Conservation (phyloP, 495 filamentous ascomycete species). For the Polyplosphaeria fusca region DNA sequence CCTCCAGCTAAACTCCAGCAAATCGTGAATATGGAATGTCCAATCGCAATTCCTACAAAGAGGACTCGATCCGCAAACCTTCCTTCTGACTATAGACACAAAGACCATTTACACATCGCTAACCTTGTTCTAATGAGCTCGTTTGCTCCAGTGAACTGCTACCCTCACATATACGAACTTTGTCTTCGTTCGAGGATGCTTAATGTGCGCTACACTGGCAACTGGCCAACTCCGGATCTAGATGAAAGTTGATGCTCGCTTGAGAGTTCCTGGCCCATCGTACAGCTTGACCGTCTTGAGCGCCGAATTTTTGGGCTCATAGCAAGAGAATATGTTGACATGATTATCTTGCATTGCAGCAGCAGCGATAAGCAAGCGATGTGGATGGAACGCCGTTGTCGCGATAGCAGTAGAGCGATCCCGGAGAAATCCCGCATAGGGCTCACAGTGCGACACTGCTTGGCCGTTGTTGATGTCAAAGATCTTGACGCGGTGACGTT, state of each 20-base stretch:
- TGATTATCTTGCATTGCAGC: slow-evolving; percentile 70
- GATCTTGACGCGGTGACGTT: slow-evolving; percentile 80
- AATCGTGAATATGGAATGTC: too few species aligned
- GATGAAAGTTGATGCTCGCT: slow-evolving; percentile 9
- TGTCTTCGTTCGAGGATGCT: too few species aligned
- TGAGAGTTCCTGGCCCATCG: slow-evolving; percentile 6
- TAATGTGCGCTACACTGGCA: too few species aligned
- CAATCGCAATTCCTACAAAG: too few species aligned
- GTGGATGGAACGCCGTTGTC: slow-evolving; percentile 91
- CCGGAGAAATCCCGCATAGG: slow-evolving; percentile 81
- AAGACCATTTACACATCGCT: too few species aligned
- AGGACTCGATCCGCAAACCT: too few species aligned
- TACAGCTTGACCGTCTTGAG: slow-evolving; percentile 16
- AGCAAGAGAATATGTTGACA: slow-evolving; percentile 68
- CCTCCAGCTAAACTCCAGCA: too few species aligned
- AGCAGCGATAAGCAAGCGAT: slow-evolving; percentile 86
- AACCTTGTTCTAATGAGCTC: too few species aligned
- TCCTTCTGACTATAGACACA: too few species aligned
- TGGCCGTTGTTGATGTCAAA: slow-evolving; percentile 70
- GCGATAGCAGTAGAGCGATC: slow-evolving; percentile 68
- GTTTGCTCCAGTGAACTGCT: too few species aligned
- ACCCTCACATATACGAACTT: too few species aligned
- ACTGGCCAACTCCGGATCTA: too few species aligned
- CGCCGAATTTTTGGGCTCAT: slow-evolving; percentile 32
- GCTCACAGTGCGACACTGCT: slow-evolving; percentile 75